Evolutionary conservation across 2,329 filamentous ascomycete species (phyloP), one percentile per base, ranked within the genome.

Genomic region (Drechslera avenae): DNA sequence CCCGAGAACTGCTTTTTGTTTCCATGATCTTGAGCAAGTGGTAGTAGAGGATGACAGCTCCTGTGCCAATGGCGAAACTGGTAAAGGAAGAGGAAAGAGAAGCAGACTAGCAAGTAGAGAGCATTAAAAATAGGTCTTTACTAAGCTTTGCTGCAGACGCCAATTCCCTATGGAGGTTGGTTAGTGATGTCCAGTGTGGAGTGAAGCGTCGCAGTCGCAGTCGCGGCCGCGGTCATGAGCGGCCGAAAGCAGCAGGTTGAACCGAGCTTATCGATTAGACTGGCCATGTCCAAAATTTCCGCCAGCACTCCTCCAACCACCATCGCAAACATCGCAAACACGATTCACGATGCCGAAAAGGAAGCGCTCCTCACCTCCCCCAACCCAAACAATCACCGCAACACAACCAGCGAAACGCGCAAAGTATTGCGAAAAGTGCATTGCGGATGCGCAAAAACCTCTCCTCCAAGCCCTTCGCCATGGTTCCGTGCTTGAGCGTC

Each of bases 401-500:
- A 47, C 32, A 18, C 46, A 39, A 18, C 54, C 34, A 39, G 52
- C 34, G 62, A 67, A 39, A 64, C 62, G 42, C 21, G 44, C 49
- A 26, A 68, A 63, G 23, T 47, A 59, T n/a, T 63, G 63, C 52
- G 45, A 56, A 59, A 76, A 76, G 45, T 78, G 79, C 56, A 75
- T 85, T 50, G 73, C 79, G 26, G 75, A 79, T 39, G 79, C 80
- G 62, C 79, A 81, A 57, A 84, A 83, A 66, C 79, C 85, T 30
- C 77, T 93, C 7, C 40, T 64, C 23, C 81, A 81, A 54, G 87
- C 86, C 0, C 79, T 93, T 53, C 91, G 91, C 72, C 78, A 81
- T 9, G 87, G 86, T 49, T 90, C 89, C 68, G 86, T 86, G 39
- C 88, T 90, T 66, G 89, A 93, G 76, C 82, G 89, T 37, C 90